Base-by-base conservation (phyloP, 73 alveolate species). In the Uronychia binucleata region DNA sequence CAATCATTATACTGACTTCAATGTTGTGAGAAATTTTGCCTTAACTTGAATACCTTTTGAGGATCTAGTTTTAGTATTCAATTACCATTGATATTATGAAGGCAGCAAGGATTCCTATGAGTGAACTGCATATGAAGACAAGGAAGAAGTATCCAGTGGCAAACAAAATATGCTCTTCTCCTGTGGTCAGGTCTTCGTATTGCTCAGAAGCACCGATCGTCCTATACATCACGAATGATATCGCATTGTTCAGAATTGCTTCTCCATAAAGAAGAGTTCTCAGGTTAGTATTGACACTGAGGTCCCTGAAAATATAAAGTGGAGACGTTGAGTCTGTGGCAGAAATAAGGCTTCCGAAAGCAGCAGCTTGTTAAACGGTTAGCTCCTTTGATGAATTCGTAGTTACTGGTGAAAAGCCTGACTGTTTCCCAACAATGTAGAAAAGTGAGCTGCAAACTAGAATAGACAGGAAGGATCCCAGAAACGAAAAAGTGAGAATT, bases 261-360 rank as follows among this genome's bases (percentile, higher is more conserved):
- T 94, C 98, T 77, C 98, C 98, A 86, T 88, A 94, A 0, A 94
- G 80, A 29, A 92, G 46, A 33, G 86, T 84, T 57, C 89, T 82
- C 26, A 94, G 59, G 30, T 84, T 77, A 75, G 81, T 75, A 78
- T 94, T 96, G 0, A 88, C 94, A 46, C 67, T 46, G 86, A 89
- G 57, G 33, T 81, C 83, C 77, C 90, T 88, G 75, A 94, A 87
- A 30, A 94, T 80, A 8, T 94, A 57, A 0, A 94, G 91, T 0
- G 92, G 97, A 34, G 97, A 88, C 26, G 92, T 96, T 28, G 98
- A 95, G 80, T 94, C 98, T 34, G 98, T 94, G 0, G 98, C 89
- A 0, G 96, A 89, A 11, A 94, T 94, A 26, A 94, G 78, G 30
- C 93, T n/a, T 29, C 98, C 98, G 32, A 94, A 92, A 0, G 96